Conservation (phyloP, 2,329 filamentous ascomycete genomes). For the Arthrobotrys sphaeroides region DNA sequence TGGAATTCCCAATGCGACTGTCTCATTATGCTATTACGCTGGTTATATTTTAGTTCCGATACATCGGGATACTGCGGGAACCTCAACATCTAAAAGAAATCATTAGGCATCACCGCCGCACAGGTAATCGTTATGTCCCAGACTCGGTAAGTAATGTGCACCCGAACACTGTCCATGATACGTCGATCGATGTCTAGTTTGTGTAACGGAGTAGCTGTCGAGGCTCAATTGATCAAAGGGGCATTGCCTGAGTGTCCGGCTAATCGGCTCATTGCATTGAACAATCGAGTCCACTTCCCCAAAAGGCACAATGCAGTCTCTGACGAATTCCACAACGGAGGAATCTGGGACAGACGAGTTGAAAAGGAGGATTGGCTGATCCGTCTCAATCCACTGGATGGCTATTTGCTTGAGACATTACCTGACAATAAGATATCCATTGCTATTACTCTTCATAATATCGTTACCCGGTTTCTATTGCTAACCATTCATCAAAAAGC, state of each 20-base stretch:
- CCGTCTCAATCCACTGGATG: background rate
- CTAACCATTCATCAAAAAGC: background rate
- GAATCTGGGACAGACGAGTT: background rate
- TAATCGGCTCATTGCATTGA: background rate
- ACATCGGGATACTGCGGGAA: background rate
- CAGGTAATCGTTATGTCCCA: too few relatives aligned
- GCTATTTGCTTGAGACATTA: constrained; percentile 8
- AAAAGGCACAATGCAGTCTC: too few relatives aligned
- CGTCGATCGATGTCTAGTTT: background rate
- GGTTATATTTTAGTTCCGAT: background rate
- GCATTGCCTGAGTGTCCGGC: background rate
- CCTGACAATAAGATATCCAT: background rate
- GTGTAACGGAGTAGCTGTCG: background rate
- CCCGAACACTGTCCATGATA: too few relatives aligned
- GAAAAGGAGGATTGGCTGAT: background rate
- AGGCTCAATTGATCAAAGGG: too few relatives aligned
- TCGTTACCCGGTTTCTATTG: background rate
- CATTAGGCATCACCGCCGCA: too few relatives aligned
- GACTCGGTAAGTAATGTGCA: too few relatives aligned
- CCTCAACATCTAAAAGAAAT: too few relatives aligned
- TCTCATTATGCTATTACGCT: background rate
- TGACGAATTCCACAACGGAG: background rate
- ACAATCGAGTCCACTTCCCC: too few relatives aligned
- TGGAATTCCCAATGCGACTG: background rate
- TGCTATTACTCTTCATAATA: background rate